Evolutionary conservation across 129 eudicot species (phyloP).

Genomic region (Gnaphalium uliginosum): DNA sequence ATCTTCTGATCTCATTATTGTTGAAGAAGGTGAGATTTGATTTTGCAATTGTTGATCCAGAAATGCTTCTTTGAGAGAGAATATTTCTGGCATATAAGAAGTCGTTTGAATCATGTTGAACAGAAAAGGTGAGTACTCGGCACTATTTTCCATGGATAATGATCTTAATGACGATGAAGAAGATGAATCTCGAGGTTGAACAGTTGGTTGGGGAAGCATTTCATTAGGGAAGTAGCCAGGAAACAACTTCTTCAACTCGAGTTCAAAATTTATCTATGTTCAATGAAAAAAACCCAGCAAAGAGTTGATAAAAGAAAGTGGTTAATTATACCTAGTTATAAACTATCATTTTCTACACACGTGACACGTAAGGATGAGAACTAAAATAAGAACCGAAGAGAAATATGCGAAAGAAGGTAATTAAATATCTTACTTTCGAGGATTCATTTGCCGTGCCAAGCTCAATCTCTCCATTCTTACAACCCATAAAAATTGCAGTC

Average conservation of each 20-base stretch:
- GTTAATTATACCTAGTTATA: not conserved
- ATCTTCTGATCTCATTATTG: constrained; percentile 19
- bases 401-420: not conserved
- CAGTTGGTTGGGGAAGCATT: constrained; percentile 24
- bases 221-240: constrained; percentile 50
- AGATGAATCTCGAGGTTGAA: constrained; percentile 48
- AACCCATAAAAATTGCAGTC: constrained; percentile 75
- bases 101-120: constrained; percentile 41
- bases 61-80: constrained; percentile 16
- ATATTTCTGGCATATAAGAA: constrained; percentile 20
- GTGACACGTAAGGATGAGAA: not conserved
- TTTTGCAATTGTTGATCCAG: constrained; percentile 19
- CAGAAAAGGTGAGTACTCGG: constrained; percentile 45
- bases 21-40: constrained; percentile 29
- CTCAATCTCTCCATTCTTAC: constrained; percentile 83
- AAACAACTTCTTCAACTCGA: constrained; percentile 50
- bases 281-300: not conserved
- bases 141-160: constrained; percentile 56
- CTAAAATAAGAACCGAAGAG: not conserved
- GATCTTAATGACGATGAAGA: constrained; percentile 65
- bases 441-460: constrained; percentile 55
- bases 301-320: not conserved
- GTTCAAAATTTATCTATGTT: constrained; percentile 53
- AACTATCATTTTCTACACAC: not conserved
- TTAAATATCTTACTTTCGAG: constrained; percentile 47